phyloP scores from a whole-genome alignment of 176 grass and related monocot species.

The Rhynchospora pubera region DNA sequence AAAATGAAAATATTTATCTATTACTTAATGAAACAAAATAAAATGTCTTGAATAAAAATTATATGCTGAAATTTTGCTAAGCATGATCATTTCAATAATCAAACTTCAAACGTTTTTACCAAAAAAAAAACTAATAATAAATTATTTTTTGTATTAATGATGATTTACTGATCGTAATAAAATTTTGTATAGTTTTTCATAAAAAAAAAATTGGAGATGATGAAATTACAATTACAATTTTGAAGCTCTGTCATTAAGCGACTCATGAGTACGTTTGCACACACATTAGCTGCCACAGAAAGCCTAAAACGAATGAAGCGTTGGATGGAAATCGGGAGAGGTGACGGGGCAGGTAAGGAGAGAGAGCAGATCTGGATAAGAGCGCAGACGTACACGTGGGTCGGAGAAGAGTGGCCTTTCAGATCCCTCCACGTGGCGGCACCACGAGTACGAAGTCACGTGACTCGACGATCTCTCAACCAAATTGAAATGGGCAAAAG shows the following conservation, averaged over 20 bases:
- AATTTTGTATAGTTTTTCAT: background rate
- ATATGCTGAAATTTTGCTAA: background rate
- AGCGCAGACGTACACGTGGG: slow-evolving; percentile 12
- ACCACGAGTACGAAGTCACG: background rate
- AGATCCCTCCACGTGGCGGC: background rate
- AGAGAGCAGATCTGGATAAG: slow-evolving; percentile 20
- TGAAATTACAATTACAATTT: no score
- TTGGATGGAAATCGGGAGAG: background rate
- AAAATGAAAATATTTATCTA: no score
- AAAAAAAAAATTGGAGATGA: no score
- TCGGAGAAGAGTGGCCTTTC: background rate
- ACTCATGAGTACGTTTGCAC: background rate
- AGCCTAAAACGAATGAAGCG: background rate
- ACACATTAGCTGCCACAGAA: background rate
- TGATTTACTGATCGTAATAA: background rate
- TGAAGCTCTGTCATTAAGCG: no score
- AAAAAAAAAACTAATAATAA: background rate
- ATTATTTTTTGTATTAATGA: background rate
- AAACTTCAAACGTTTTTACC: background rate
- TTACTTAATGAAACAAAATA: no score
- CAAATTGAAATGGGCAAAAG: slow-evolving; percentile 1
- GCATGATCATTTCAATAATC: background rate
- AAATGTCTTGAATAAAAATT: background rate
- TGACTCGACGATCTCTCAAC: background rate
- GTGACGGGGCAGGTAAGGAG: slow-evolving; percentile 7